Conservation (phyloP, 1,284 basidiomycete genomes). For the Waitea zeae region DNA sequence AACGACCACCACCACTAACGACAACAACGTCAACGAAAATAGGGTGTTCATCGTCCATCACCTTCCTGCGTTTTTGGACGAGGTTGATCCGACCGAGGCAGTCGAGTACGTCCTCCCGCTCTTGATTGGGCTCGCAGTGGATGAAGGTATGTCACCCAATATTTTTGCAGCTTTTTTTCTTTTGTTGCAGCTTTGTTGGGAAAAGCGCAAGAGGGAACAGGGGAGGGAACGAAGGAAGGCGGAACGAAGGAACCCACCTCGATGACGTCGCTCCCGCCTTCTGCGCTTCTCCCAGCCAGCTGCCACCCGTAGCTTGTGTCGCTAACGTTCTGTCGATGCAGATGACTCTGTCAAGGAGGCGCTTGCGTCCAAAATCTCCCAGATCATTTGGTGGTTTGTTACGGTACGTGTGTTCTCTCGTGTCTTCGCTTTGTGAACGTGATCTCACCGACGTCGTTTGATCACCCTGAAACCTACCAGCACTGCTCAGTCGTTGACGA, state of each 20-base stretch:
- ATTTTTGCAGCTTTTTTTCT: no score
- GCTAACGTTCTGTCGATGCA: no score
- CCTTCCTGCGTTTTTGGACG: conserved; percentile 55
- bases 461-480: conserved; percentile 11
- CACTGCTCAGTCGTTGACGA: conserved; percentile 44
- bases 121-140: conserved; percentile 74
- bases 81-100: conserved; percentile 75
- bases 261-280: no score
- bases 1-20: no score
- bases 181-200: no score
- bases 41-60: conserved; percentile 73
- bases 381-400: conserved; percentile 91
- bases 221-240: no score
- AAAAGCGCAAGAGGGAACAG: no score
- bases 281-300: no score
- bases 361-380: conserved; percentile 67
- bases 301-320: no score
- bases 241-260: no score
- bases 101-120: conserved; percentile 90
- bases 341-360: conserved; percentile 89
- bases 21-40: conserved; percentile 1
- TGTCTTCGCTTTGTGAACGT: no score
- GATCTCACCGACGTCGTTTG: not conserved
- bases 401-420: conserved; percentile 29
- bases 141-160: conserved; percentile 51